Base-by-base conservation (phyloP, 441 rosid species). In the Flueggea neowawraea region DNA sequence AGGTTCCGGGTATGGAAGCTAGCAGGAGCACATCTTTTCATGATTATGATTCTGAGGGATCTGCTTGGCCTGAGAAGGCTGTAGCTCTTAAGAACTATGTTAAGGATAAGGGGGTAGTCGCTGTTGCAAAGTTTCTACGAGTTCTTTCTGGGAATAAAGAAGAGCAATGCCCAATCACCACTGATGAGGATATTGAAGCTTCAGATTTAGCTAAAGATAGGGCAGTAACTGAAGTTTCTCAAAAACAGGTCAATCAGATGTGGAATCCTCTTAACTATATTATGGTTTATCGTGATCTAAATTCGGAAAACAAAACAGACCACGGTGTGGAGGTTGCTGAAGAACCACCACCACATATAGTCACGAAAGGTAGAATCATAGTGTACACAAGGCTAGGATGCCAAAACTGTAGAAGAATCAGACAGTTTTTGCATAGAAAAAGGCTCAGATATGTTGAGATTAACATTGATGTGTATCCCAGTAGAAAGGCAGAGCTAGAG, bases 221-320 rank as follows among this genome's bases (percentile, higher is more conserved):
- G 53, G 81, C 80, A 74, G 55, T 41, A 10, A 55, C 65, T 11
- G 73, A 69, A 66, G 71, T 44, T 51, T 72, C 83, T 59, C 77
- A 68, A 22, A 85, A 67, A 68, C 22, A 72, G 53, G 64, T 66
- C 10, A 87, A 80, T 53, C 81, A 64, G 48, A 62, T 74, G 2
- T 89, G 96, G 96, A 89, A 89, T 65, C 96, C 95, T 48, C 75
- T 87, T 57, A 78, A 69, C 69, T 89, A 75, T 69, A 74, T 89
- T 41, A 80, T 60, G 75, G 67, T 73, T 75, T 73, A 80, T 45
- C 79, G 70, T 48, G 81, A 82, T 65, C 75, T 57, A 68, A 82
- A 73, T 66, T 59, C 52, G 22, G 78, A 67, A 57, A 73, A 57
- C 63, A 79, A 73, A 69, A 33, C 33, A 49, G 80, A 65, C 57